Evolutionary conservation across 768 basidiomycete genomes (phyloP), one percentile per base, ranked within the genome.

Genomic region (Glaciozyma martinii): DNA sequence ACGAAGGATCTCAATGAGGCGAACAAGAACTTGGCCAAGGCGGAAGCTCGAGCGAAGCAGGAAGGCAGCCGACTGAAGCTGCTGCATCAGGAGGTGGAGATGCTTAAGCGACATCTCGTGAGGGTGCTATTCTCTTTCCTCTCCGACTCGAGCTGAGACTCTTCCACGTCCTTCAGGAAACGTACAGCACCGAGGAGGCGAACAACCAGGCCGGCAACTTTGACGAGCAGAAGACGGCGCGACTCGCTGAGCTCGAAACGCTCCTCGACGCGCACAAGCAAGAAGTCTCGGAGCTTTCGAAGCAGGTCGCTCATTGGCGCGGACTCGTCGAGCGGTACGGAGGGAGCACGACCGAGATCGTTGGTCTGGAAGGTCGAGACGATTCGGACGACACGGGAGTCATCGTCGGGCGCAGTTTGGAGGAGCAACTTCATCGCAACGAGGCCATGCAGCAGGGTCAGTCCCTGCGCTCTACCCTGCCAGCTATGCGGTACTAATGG

Each of bases 41-140:
- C 54, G 16, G 63, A 70, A 40, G 72, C 68, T 18, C 61, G 65
- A 25, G 69, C 65, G 5, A 61, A 61, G 62, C 59, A 37, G 4
- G 68, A 65, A 2, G 46, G 25, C 13, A 33, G 52, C 42, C 66
- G 69, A 30, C 46, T 29, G 18, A 40, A 25, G 18, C 47, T 72
- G n/a, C 44, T 67, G 6, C 42, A 44, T 37, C 66, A 72, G 54
- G 68, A 72, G 61, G 54, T 70, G 0, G 56, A 40, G 16, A 67
- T 72, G 63, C 66, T 72, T 33, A 67, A 70, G 50, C 49, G 63
- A 0, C 68, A 70, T 29, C 59, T 72, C 23, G 71, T 71, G 47
- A 37, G n/a, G n/a, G 66, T 46, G 55, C 27, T 18, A 18, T 19
- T 32, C 9, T 18, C 46, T 6, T 42, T 3, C 16, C 49, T 32